Conservation (phyloP, 768 basidiomycete species). For the Sporobolomyces phaffii region DNA sequence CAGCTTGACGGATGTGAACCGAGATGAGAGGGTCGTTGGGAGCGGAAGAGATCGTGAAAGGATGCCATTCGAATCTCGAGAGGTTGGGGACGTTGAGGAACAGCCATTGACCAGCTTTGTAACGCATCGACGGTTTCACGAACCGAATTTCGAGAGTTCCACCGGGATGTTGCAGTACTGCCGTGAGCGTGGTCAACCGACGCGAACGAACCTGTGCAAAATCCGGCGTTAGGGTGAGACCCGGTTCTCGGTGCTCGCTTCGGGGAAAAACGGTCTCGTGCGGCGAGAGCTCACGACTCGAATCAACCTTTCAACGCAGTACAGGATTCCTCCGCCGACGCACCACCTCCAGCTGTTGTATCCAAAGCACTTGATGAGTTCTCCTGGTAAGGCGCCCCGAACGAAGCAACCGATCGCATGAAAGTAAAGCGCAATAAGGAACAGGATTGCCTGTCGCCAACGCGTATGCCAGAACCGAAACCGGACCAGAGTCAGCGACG, state of each 20-base stretch:
- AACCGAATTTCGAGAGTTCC: conserved; percentile 92
- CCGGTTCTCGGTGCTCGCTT: no score
- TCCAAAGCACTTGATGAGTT: conserved; percentile 59
- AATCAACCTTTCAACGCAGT: conserved; percentile 78
- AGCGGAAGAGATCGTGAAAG: conserved; percentile 58
- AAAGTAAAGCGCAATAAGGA: conserved; percentile 81
- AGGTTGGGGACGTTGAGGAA: conserved; percentile 83
- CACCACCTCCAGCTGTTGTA: conserved; percentile 81
- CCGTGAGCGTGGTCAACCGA: conserved; percentile 68
- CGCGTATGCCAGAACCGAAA: no score
- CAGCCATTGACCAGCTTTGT: conserved; percentile 85
- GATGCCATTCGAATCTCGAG: conserved; percentile 83
- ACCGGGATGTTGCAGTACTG: conserved; percentile 82
- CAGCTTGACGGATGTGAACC: conserved; percentile 86
- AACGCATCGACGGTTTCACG: conserved; percentile 82
- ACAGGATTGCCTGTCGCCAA: conserved; percentile 66
- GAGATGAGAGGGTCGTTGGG: conserved; percentile 91
- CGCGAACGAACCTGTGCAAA: conserved; percentile 64
- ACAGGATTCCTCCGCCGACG: conserved; percentile 82
- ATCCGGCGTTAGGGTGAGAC: no score
- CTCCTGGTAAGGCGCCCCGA: conserved; percentile 52
- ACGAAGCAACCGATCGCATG: conserved; percentile 95
- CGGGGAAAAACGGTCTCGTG: no score
- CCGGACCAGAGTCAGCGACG: no score
- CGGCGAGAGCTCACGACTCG: conserved; percentile 52